Evolutionary conservation across 495 filamentous ascomycete genomes (phyloP).

Genomic region (Neohortaea acidophila): DNA sequence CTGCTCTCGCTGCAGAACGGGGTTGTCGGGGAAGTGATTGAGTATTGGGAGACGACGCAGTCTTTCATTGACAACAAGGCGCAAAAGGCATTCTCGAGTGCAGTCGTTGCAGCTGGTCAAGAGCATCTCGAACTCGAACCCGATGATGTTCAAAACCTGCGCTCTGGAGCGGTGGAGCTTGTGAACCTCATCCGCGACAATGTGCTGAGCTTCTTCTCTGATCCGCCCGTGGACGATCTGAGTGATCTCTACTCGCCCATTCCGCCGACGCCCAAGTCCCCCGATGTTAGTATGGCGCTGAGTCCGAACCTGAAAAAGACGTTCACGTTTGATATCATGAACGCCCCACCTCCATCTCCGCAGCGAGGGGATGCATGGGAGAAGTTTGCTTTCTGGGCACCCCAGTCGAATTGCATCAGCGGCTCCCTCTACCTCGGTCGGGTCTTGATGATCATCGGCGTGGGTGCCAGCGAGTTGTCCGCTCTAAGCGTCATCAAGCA

Average conservation of each 20-base stretch:
- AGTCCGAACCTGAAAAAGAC: conserved; percentile 43
- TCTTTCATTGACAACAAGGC: conserved; percentile 78
- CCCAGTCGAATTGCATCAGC: conserved; percentile 75
- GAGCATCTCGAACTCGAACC: conserved; percentile 69
- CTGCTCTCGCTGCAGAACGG: conserved; percentile 59
- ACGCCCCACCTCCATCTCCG: conserved; percentile 61
- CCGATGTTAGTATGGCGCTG: conserved; percentile 25
- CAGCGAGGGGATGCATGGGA: conserved; percentile 72
- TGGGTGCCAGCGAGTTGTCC: conserved; percentile 75
- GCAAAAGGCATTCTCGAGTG: conserved; percentile 59
- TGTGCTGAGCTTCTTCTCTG: conserved; percentile 68
- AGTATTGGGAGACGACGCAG: conserved; percentile 86
- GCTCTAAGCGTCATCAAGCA: conserved; percentile 47
- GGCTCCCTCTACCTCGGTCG: conserved; percentile 73
- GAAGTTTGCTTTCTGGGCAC: conserved; percentile 93
- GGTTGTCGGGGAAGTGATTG: conserved; percentile 72
- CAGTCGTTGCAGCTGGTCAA: conserved; percentile 28
- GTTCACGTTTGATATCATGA: conserved; percentile 64
- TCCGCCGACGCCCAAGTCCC: conserved; percentile 54
- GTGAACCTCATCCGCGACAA: conserved; percentile 66
- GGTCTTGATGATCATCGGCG: conserved; percentile 64
- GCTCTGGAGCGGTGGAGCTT: conserved; percentile 64
- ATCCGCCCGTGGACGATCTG: conserved; percentile 78
- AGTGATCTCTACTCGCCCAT: conserved; percentile 69
- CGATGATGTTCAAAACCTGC: conserved; percentile 53